Conservation (phyloP, 176 grass and related monocot species). For the Avena insularis region DNA sequence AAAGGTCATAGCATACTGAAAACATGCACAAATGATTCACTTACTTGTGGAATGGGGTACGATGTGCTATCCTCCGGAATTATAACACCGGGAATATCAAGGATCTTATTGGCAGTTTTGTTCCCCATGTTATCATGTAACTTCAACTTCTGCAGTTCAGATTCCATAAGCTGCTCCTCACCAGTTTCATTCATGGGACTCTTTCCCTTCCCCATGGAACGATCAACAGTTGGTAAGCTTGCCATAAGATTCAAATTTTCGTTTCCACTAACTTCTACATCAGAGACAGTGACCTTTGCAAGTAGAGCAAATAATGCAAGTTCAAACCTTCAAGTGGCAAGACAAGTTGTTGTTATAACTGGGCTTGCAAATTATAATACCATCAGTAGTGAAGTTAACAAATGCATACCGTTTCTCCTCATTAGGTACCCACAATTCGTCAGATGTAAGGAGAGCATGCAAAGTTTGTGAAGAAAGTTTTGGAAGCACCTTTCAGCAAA, state of each 20-base stretch:
- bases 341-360: conserved; percentile 22
- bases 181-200: conserved; percentile 48
- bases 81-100: conserved; percentile 56
- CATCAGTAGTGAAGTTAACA: conserved; percentile 31
- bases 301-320: conserved; percentile 90
- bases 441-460: conserved; percentile 85
- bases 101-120: conserved; percentile 58
- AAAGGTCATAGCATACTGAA: conserved; percentile 30
- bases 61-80: conserved; percentile 43
- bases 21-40: not conserved
- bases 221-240: conserved; percentile 38
- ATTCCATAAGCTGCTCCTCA: conserved; percentile 53
- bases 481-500: conserved; percentile 75
- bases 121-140: conserved; percentile 58
- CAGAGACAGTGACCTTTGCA: conserved; percentile 67
- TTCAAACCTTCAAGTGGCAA: conserved; percentile 84
- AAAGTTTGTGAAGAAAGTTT: conserved; percentile 99
- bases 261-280: conserved; percentile 57
- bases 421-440: conserved; percentile 95
- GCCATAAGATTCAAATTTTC: conserved; percentile 50
- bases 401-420: conserved; percentile 93
- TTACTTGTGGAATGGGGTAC: conserved; percentile 49
- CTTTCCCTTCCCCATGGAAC: conserved; percentile 58
- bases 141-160: conserved; percentile 71
- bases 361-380: conserved; percentile 29